Conservation (phyloP, 352 stramenopile species). For the Aphanomyces stellatus region DNA sequence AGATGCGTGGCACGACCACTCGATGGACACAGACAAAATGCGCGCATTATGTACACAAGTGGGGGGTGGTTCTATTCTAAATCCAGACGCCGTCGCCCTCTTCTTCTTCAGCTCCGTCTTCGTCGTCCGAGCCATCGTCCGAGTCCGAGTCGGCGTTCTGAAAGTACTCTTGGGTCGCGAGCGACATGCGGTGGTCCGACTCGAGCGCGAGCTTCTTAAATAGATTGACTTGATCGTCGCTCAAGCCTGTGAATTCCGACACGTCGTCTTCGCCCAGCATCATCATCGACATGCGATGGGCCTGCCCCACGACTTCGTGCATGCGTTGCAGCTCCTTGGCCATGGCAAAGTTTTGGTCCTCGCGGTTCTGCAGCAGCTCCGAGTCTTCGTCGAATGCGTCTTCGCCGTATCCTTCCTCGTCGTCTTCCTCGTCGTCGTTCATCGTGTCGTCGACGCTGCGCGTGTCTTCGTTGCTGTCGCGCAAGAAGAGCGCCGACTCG, state of each 20-base stretch:
- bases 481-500: neutral
- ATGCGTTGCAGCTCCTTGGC: slow-evolving; percentile 72
- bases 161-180: slow-evolving; percentile 68
- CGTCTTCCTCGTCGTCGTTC: slow-evolving; percentile 5
- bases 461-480: slow-evolving; percentile 3
- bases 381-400: slow-evolving; percentile 68
- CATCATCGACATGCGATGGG: slow-evolving; percentile 76
- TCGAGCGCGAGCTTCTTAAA: slow-evolving; percentile 88
- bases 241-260: slow-evolving; percentile 42
- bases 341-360: slow-evolving; percentile 81
- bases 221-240: slow-evolving; percentile 83
- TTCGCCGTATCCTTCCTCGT: slow-evolving; percentile 54
- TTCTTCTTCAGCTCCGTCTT: slow-evolving; percentile 31
- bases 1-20: too few species aligned
- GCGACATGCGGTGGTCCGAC: slow-evolving; percentile 75
- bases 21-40: too few species aligned
- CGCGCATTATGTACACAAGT: too few species aligned
- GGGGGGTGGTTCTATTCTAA: slow-evolving; percentile 26
- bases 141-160: slow-evolving; percentile 75
- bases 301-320: slow-evolving; percentile 75
- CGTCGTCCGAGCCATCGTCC: slow-evolving; percentile 42
- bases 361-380: slow-evolving; percentile 57
- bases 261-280: slow-evolving; percentile 68
- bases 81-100: slow-evolving; percentile 81
- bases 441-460: neutral